A percentile compares a stretch with the other conserved stretches of the same genome.
phyloP scores from a whole-genome alignment of 768 basidiomycete genomes.

The Termitomyces sp. region DNA sequence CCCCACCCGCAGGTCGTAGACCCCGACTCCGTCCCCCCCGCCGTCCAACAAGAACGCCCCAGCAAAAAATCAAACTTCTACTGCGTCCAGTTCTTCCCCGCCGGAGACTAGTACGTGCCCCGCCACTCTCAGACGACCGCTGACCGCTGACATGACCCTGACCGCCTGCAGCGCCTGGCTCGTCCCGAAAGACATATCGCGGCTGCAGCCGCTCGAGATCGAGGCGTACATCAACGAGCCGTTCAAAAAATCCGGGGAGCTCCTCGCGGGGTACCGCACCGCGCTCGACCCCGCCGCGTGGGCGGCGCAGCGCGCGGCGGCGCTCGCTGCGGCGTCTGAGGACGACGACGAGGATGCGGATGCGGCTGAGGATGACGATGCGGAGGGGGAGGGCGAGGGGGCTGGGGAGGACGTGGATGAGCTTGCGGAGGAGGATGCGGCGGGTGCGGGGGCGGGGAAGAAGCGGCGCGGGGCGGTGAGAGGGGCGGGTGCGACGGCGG shows the following conservation, averaged over 20 bases:
- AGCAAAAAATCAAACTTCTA: slow-evolving; percentile 71
- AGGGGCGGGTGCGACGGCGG: slow-evolving; percentile 24
- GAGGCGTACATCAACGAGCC: slow-evolving; percentile 77
- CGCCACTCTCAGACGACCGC: slow-evolving; percentile 5
- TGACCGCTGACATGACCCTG: background rate
- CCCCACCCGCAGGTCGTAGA: slow-evolving; percentile 66
- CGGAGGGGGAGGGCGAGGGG: slow-evolving; percentile 56
- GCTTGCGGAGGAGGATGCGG: slow-evolving; percentile 47
- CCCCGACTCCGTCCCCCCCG: slow-evolving; percentile 56
- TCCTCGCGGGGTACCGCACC: slow-evolving; percentile 73
- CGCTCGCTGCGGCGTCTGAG: slow-evolving; percentile 8
- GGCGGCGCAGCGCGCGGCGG: slow-evolving; percentile 33
- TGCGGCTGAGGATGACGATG: slow-evolving; percentile 46
- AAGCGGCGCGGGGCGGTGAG: slow-evolving; percentile 40
- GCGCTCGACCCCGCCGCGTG: slow-evolving; percentile 60
- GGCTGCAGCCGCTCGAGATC: slow-evolving; percentile 77
- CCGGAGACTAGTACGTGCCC: slow-evolving; percentile 82
- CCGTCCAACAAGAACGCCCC: slow-evolving; percentile 71
- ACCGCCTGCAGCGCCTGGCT: slow-evolving; percentile 70
- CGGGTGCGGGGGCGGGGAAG: slow-evolving; percentile 52
- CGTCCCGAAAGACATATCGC: slow-evolving; percentile 74
- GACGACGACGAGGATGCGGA: slow-evolving; percentile 15
- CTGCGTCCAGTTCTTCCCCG: slow-evolving; percentile 84
- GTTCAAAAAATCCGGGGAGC: slow-evolving; percentile 71
- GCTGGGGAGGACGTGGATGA: slow-evolving; percentile 52